Base-by-base conservation (phyloP, 805 yeast genomes). In the Ogataea wickerhamii region DNA sequence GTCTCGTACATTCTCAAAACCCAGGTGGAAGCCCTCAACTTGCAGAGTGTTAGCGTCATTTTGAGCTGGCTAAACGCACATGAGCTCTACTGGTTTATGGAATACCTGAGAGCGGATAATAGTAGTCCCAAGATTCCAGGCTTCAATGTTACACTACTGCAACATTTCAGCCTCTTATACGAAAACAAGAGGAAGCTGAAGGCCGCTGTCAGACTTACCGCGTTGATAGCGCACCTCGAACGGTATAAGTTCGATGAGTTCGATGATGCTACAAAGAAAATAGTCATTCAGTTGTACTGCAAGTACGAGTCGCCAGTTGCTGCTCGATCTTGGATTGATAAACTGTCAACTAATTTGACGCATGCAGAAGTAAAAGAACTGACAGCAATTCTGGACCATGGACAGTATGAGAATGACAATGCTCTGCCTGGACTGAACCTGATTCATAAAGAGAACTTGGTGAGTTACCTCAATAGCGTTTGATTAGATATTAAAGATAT, bases 241-340 rank as follows among this genome's bases (percentile, higher is more conserved):
- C 5, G 18, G 3, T 27, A 29, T 11, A 24, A 38, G 2, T 40
- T 49, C 6, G 47, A 46, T 8, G 33, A 27, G 12, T 39, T 49
- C n/a, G 37, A 34, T 14, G 46, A 43, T 3, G 25, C 22, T 2
- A 24, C 40, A 1, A 49, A 34, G 16, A 41, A 43, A n/a, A 12
- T 39, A 14, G 44, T 57, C 5, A 24, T 48, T 3, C 30, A 30
- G 12, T 20, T 48, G 13, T 57, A 58, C 35, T 51, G 55, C 17
- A 34, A 36, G 17, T 49, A 39, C 14, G 44, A 48, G 7, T 48
- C 58, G 2, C 57, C 62, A 12, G 27, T 51, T 19, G 61, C 56
- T 13, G 56, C 52, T 12, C 28, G 34, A n/a, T 20, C 30, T 16
- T 57, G 58, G 57, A n/a, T 51, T 1, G 38, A 41, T 10, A 16